Evolutionary conservation across 306 rosid genomes (phyloP).

Genomic region (Cyclanthera cordifolia): DNA sequence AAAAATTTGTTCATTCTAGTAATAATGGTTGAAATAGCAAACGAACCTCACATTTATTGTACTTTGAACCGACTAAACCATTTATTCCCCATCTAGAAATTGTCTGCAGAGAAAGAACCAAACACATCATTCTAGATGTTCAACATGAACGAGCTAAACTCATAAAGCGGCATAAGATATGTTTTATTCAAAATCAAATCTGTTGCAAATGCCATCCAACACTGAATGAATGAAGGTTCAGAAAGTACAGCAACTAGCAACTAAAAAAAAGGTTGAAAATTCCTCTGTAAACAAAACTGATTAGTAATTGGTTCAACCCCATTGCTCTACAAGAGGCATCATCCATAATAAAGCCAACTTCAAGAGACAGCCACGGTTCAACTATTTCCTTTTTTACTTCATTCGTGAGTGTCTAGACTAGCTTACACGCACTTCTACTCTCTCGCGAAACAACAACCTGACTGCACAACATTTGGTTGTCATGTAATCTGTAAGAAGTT

Average conservation of each 20-base stretch:
- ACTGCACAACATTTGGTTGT: no score
- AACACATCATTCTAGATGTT: background rate
- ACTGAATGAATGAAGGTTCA: background rate
- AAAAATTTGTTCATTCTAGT: background rate
- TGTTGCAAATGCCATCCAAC: background rate
- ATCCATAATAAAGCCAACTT: background rate
- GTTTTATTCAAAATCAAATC: background rate
- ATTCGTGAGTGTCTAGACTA: no score
- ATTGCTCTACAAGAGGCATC: background rate
- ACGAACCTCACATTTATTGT: constrained; percentile 58
- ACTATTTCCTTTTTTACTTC: no score
- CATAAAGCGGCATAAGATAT: background rate
- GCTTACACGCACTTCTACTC: no score
- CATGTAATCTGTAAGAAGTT: no score
- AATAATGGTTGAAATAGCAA: background rate
- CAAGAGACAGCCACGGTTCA: background rate
- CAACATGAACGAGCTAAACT: background rate
- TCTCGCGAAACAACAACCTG: no score
- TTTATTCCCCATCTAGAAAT: constrained; percentile 27
- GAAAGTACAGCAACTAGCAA: background rate
- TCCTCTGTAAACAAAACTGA: constrained; percentile 4
- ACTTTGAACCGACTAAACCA: constrained; percentile 14
- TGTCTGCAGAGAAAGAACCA: constrained; percentile 22
- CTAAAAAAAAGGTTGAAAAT: background rate
- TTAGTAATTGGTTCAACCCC: background rate